Conservation (phyloP, 2,329 filamentous ascomycete genomes). For the Colletotrichum horii region DNA sequence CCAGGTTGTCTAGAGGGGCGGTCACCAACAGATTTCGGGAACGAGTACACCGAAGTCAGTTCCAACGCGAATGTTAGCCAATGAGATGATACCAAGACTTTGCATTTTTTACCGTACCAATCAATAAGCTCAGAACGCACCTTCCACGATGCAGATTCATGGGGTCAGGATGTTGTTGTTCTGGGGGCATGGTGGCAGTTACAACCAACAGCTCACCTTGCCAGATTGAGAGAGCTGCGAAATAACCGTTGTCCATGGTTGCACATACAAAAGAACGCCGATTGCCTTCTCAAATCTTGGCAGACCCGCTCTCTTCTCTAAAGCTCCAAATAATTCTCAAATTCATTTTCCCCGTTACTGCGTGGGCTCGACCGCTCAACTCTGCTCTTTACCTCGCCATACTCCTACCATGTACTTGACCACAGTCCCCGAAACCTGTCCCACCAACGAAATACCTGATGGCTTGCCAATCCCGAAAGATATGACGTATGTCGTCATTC, state of each 20-base stretch:
- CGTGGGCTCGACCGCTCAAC: background rate
- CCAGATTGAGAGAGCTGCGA: background rate
- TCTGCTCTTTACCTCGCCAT: background rate
- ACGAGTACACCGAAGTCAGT: background rate
- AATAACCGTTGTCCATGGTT: background rate
- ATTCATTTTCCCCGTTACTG: background rate
- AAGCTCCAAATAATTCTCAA: background rate
- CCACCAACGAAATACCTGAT: background rate
- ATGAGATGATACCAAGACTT: background rate
- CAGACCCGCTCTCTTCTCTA: rapidly evolving
- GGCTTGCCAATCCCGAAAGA: background rate
- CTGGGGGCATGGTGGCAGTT: background rate
- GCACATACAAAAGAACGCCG: background rate
- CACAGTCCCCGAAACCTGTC: background rate
- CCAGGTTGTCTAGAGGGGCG: background rate
- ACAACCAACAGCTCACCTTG: background rate
- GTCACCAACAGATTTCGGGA: background rate
- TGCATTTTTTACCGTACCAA: background rate
- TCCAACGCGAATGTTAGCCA: background rate
- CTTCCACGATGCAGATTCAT: background rate
- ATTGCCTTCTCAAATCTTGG: background rate
- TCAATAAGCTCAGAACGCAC: background rate
- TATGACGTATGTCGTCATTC: background rate
- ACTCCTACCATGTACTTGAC: background rate
- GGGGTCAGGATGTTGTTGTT: background rate